A percentile compares a stretch with the other conserved stretches of the same genome.
These are phyloP conservation scores for Geosmithia flava DNA, from an alignment of 2,329 filamentous ascomycete species.

Conservation along the genomic window DNA sequence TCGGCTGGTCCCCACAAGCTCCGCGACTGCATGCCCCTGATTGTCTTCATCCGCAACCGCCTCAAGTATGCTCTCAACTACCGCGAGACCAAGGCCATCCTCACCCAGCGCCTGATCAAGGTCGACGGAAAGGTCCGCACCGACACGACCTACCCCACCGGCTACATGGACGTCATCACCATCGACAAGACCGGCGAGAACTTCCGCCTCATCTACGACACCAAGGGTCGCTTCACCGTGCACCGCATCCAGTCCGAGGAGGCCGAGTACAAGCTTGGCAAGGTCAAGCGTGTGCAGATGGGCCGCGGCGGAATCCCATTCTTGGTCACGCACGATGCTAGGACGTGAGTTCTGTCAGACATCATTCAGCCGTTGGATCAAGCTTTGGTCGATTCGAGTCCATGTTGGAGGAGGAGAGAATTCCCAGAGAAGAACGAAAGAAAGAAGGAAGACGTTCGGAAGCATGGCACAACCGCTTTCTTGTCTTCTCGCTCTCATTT, in stretches of 20 bases:
- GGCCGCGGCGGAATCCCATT: constrained; percentile 99
- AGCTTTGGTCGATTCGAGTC: constrained; percentile 68
- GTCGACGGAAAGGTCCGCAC: constrained; percentile 99
- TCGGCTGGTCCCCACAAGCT: constrained; percentile 95
- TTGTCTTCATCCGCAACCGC: constrained; percentile 94
- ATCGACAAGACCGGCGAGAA: constrained; percentile 99
- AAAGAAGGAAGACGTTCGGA: not conserved
- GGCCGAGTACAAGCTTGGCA: constrained; percentile 99
- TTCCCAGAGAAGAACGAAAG: no score
- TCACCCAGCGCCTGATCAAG: constrained; percentile 99
- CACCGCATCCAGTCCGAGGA: constrained; percentile 98
- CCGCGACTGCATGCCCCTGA: constrained; percentile 95
- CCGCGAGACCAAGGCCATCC: constrained; percentile 93
- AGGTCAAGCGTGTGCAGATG: constrained; percentile 99
- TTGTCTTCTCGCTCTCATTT: not conserved
- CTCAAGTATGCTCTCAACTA: constrained; percentile 99
- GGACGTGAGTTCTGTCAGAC: constrained; percentile 97
- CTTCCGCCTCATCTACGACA: constrained; percentile 99
- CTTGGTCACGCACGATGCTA: constrained; percentile 99
- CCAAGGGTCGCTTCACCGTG: constrained; percentile 99
- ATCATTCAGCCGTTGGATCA: constrained; percentile 99
- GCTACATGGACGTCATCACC: constrained; percentile 98
- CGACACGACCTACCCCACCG: constrained; percentile 91
- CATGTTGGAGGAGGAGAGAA: not conserved
- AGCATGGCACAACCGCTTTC: not conserved